Conservation (phyloP, 1,284 basidiomycete genomes). For the Ustilago cynodontis region DNA sequence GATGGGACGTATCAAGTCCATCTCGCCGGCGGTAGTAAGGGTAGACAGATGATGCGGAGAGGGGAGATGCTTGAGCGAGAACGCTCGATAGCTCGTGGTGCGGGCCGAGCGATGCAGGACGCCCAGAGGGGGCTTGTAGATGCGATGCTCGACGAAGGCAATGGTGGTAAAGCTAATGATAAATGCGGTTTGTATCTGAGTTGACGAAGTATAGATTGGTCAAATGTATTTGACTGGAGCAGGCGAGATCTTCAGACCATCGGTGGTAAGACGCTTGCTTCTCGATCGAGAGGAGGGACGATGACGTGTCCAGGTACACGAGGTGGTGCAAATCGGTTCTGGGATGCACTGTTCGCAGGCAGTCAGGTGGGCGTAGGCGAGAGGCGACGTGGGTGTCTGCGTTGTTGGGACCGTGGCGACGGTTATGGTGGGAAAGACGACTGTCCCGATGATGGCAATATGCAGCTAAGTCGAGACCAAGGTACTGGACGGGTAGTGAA, state of each 20-base stretch:
- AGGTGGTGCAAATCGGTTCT: neutral
- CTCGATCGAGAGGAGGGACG: neutral
- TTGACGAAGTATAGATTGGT: neutral
- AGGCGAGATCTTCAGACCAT: neutral
- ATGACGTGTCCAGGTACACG: neutral
- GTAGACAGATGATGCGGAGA: neutral
- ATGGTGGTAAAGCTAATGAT: too few relatives aligned
- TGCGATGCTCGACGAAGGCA: neutral
- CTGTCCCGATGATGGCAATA: neutral
- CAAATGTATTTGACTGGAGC: neutral
- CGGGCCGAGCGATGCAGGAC: neutral
- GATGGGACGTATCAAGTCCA: conserved; percentile 35
- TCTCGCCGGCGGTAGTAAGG: neutral
- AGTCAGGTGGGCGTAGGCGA: neutral
- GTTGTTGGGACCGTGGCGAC: neutral
- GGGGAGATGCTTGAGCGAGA: neutral
- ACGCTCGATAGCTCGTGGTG: neutral
- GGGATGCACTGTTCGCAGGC: neutral
- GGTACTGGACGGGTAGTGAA: neutral
- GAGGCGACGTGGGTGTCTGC: neutral
- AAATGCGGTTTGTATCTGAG: neutral
- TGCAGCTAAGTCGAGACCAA: neutral
- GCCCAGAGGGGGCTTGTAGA: neutral
- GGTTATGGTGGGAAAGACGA: neutral
- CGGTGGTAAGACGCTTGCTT: neutral